Percentiles rank a stretch among this genome's conserved stretches.
phyloP scores from a whole-genome alignment of 345 rosid genomes.

The Aquilaria malaccensis region DNA sequence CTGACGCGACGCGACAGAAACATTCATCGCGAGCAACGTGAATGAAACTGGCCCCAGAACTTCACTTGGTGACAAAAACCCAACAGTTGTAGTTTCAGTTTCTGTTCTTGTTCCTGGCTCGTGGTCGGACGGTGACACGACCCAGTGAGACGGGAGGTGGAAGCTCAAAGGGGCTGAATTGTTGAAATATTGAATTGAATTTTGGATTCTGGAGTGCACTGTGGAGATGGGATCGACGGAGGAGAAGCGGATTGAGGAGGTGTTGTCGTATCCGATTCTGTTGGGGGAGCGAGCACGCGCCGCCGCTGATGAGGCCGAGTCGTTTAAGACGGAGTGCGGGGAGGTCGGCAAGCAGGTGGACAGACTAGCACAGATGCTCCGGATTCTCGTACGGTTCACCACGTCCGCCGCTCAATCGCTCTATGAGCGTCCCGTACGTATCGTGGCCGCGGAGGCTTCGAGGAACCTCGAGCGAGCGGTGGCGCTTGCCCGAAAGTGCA shows the following conservation, averaged over 20 bases:
- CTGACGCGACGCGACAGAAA: too few relatives aligned
- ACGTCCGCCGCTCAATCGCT: constrained; percentile 30
- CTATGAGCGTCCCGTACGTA: constrained; percentile 80
- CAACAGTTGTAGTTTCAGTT: too few relatives aligned
- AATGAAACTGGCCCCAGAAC: too few relatives aligned
- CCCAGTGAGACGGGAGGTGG: too few relatives aligned
- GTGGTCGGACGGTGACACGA: too few relatives aligned
- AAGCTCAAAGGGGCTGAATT: too few relatives aligned
- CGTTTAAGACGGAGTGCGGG: constrained; percentile 48
- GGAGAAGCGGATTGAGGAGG: constrained; percentile 53
- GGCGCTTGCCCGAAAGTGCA: constrained; percentile 61
- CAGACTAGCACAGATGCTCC: constrained; percentile 58
- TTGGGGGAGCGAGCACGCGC: constrained; percentile 54
- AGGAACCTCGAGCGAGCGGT: constrained; percentile 56
- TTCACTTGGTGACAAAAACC: too few relatives aligned
- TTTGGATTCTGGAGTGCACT: background rate
- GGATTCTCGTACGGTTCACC: constrained; percentile 44
- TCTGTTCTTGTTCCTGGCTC: too few relatives aligned
- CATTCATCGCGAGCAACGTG: too few relatives aligned
- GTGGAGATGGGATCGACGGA: constrained; percentile 20
- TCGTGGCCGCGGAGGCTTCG: constrained; percentile 51
- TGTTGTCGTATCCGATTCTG: constrained; percentile 36
- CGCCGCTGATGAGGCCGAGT: constrained; percentile 56
- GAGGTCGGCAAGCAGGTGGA: constrained; percentile 54
- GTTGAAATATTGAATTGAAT: too few relatives aligned